Conservation (phyloP, 2,329 filamentous ascomycete species). For the Trichophyton equinum region DNA sequence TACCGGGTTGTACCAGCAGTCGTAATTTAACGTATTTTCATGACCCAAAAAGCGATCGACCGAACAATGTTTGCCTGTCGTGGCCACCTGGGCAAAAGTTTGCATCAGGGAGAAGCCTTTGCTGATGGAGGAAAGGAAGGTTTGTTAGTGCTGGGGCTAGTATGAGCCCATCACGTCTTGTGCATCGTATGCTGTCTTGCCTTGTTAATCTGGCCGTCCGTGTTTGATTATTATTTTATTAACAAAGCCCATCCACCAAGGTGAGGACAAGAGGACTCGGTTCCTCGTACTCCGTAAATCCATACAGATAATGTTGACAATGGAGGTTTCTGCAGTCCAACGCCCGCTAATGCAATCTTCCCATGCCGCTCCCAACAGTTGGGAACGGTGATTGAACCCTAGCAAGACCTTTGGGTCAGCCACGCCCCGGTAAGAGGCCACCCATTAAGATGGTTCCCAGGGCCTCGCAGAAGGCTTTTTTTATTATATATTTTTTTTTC, state of each 20-base stretch:
- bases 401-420: not conserved
- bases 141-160: slow-evolving; percentile 1
- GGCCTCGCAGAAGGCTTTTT: not conserved
- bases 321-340: not conserved
- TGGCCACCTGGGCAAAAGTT: not conserved
- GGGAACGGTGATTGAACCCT: not conserved
- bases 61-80: not conserved
- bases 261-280: too few species aligned
- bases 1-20: not conserved
- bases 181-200: not conserved
- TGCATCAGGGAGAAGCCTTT: not conserved
- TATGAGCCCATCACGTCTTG: slow-evolving; percentile 1
- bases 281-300: too few species aligned
- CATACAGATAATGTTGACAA: not conserved
- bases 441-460: not conserved
- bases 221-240: not conserved
- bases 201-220: not conserved
- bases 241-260: not conserved
- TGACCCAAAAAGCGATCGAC: not conserved
- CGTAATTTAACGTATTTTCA: not conserved
- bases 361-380: slow-evolving; percentile 1
- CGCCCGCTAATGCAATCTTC: slow-evolving; percentile 1
- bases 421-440: not conserved
- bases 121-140: not conserved
- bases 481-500: not conserved